Evolutionary conservation across 2,329 filamentous ascomycete species (phyloP).

Genomic region (Fusarium xyrophilum): DNA sequence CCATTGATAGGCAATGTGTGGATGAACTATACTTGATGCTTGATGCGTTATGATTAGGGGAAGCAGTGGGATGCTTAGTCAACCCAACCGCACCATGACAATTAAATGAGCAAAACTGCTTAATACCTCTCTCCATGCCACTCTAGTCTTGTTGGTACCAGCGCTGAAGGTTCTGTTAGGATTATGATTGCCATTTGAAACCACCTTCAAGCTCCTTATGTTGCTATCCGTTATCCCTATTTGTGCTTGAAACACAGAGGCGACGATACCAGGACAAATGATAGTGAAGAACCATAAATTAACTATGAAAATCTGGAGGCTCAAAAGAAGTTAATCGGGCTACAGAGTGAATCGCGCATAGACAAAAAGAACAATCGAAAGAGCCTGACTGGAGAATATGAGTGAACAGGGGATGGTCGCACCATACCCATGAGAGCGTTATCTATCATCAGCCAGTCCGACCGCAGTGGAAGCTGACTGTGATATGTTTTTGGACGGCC

Average conservation of each 20-base stretch:
- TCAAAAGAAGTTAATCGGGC: not conserved
- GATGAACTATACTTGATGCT: conserved; percentile 25
- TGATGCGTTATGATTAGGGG: conserved; percentile 21
- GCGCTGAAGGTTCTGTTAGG: not conserved
- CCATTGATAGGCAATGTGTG: conserved; percentile 18
- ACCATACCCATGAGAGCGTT: not conserved
- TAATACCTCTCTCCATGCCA: not conserved
- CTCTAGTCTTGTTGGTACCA: not conserved
- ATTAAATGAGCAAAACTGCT: not conserved
- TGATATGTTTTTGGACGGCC: not conserved
- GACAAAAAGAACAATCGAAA: not conserved
- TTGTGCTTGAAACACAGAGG: not conserved
- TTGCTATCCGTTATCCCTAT: not conserved
- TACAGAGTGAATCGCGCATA: not conserved
- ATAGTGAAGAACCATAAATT: not conserved
- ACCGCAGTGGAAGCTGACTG: not conserved
- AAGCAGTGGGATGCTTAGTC: conserved; percentile 13
- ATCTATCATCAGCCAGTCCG: not conserved
- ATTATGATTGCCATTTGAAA: not conserved
- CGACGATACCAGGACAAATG: not conserved
- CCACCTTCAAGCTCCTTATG: not conserved
- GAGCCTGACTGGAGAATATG: not conserved
- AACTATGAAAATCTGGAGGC: not conserved
- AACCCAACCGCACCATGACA: conserved; percentile 6
- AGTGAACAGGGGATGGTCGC: not conserved